Percentiles rank a stretch among this genome's conserved stretches.
phyloP scores from a whole-genome alignment of 2,329 filamentous ascomycete species.

The Fonsecaea pugnacius region DNA sequence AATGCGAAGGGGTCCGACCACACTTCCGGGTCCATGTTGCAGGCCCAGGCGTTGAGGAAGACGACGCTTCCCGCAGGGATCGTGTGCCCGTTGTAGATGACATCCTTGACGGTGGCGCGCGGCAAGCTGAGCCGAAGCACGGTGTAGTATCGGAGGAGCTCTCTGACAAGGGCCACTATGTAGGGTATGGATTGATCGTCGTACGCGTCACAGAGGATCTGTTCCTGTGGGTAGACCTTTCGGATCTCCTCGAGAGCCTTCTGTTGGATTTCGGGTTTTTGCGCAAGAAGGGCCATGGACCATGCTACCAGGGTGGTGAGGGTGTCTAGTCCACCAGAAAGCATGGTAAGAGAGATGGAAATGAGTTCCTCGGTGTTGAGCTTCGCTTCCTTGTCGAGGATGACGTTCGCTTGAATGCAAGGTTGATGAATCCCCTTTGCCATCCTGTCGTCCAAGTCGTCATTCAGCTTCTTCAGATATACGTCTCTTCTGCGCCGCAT shows the following conservation, averaged over 20 bases:
- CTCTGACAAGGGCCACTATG: conserved; percentile 65
- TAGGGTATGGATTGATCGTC: conserved; percentile 70
- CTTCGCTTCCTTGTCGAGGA: conserved; percentile 66
- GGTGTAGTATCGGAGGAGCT: conserved; percentile 66
- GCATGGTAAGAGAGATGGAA: conserved; percentile 70
- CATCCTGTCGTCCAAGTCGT: conserved; percentile 64
- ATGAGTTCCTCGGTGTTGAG: conserved; percentile 66
- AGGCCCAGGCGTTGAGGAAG: conserved; percentile 70
- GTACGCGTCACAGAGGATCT: conserved; percentile 60
- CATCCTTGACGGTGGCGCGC: conserved; percentile 63
- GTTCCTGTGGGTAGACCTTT: conserved; percentile 56
- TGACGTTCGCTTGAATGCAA: conserved; percentile 70
- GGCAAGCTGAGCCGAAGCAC: conserved; percentile 67
- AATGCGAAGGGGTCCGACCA: conserved; percentile 64
- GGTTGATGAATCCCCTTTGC: conserved; percentile 64
- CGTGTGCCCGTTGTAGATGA: conserved; percentile 60
- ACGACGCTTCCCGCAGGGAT: conserved; percentile 68
- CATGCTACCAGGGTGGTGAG: conserved; percentile 69
- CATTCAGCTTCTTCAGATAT: conserved; percentile 63
- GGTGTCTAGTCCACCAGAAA: conserved; percentile 69
- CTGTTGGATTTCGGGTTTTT: conserved; percentile 65
- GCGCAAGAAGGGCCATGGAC: conserved; percentile 65
- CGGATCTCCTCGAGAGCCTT: conserved; percentile 63
- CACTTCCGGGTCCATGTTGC: conserved; percentile 67
- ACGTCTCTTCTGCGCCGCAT: conserved; percentile 64